Conservation (phyloP, 1,284 basidiomycete species). For the Ganoderma sp. region DNA sequence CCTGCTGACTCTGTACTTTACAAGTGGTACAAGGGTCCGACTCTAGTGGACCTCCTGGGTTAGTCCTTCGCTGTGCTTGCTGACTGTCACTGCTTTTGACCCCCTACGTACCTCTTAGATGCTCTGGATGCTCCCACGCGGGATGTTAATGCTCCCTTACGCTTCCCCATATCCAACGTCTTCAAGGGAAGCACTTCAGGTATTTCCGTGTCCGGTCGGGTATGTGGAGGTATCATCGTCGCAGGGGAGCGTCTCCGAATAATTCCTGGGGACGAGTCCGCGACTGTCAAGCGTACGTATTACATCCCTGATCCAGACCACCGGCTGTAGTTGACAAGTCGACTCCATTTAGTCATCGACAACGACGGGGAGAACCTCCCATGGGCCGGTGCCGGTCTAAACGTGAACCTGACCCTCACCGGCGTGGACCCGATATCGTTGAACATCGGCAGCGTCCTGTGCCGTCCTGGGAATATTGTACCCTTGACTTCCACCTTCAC, state of each 20-base stretch:
- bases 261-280: conserved; percentile 92
- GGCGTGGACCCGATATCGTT: conserved; percentile 89
- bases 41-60: conserved; percentile 87
- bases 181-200: conserved; percentile 90
- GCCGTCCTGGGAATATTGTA: conserved; percentile 72
- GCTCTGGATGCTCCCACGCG: conserved; percentile 81
- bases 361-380: conserved; percentile 78
- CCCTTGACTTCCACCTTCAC: conserved; percentile 80
- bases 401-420: conserved; percentile 85
- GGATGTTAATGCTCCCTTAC: conserved; percentile 78
- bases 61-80: conserved; percentile 18
- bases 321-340: background rate
- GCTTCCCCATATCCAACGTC: conserved; percentile 93
- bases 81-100: conserved; percentile 9
- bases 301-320: too few relatives aligned
- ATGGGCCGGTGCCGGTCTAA: conserved; percentile 92
- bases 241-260: conserved; percentile 89
- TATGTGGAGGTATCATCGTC: conserved; percentile 89
- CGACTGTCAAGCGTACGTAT: conserved; percentile 76
- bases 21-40: conserved; percentile 87
- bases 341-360: conserved; percentile 73
- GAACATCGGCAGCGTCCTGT: conserved; percentile 88
- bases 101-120: conserved; percentile 53
- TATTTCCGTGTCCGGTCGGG: conserved; percentile 83
- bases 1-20: conserved; percentile 56